Evolutionary conservation across 129 eudicot species (phyloP).

Genomic region (Escallonia rubra): DNA sequence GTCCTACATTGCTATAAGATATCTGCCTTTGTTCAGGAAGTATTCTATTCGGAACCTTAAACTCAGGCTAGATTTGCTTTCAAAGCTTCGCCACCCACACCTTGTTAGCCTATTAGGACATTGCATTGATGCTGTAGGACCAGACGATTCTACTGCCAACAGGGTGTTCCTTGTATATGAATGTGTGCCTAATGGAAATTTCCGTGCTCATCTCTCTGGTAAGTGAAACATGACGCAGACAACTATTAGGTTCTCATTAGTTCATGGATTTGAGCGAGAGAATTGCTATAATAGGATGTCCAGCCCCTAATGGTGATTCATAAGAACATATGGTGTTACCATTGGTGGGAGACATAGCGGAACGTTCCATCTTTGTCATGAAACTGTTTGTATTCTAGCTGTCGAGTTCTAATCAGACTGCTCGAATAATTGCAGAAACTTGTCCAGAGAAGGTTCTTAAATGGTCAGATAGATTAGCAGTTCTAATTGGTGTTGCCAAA

Average conservation of each 20-base stretch:
- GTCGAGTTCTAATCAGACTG: no score
- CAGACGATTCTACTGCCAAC: slow-evolving; percentile 49
- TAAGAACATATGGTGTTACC: no score
- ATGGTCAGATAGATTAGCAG: slow-evolving; percentile 80
- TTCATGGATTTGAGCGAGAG: no score
- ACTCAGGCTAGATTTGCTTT: slow-evolving; percentile 67
- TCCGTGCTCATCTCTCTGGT: slow-evolving; percentile 76
- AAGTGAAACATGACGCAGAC: slow-evolving; percentile 8
- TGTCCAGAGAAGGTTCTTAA: slow-evolving; percentile 50
- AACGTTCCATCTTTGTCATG: no score
- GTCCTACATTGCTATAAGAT: slow-evolving; percentile 45
- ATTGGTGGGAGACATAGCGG: no score
- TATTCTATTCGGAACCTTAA: slow-evolving; percentile 63
- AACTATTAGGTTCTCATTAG: no score
- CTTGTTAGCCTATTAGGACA: slow-evolving; percentile 71
- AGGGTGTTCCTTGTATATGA: slow-evolving; percentile 76
- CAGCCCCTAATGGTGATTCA: no score
- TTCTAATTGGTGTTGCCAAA: slow-evolving; percentile 74
- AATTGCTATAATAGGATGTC: no score
- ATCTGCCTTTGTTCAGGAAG: slow-evolving; percentile 49
- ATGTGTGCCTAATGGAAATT: slow-evolving; percentile 69
- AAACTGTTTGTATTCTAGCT: no score
- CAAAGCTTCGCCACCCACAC: slow-evolving; percentile 87
- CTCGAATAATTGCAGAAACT: slow-evolving; percentile 33
- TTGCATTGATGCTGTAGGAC: slow-evolving; percentile 66